Percentiles rank a stretch among this genome's conserved stretches.
Evolutionary conservation across 2,329 filamentous ascomycete genomes (phyloP).

Genomic region (Alternaria metachromatica): DNA sequence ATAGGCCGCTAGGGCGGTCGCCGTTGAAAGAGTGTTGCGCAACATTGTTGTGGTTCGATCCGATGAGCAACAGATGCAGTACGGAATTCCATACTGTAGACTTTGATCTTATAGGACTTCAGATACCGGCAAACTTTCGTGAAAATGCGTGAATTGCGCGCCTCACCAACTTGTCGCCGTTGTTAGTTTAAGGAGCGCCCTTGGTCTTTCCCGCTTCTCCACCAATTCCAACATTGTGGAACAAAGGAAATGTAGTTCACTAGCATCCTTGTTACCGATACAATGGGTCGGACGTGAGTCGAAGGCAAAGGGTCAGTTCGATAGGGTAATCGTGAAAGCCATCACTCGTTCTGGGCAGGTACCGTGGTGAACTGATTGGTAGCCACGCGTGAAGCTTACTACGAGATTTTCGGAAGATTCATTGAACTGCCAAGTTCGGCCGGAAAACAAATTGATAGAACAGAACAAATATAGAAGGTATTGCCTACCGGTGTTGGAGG

Average conservation of each 20-base stretch:
- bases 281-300: background rate
- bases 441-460: background rate
- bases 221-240: background rate
- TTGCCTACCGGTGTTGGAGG: background rate
- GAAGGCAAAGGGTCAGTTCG: background rate
- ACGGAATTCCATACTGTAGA: background rate
- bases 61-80: background rate
- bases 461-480: background rate
- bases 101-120: background rate
- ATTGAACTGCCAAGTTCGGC: background rate
- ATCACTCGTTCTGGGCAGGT: no score
- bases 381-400: background rate
- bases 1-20: background rate
- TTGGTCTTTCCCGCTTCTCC: background rate
- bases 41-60: background rate
- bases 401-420: background rate
- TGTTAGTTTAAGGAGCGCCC: background rate
- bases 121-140: background rate
- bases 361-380: background rate
- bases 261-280: background rate
- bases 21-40: background rate
- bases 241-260: background rate
- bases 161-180: background rate
- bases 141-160: background rate
- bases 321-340: background rate